Conservation (phyloP, 169 alveolate genomes). For the Babesia divergens region DNA sequence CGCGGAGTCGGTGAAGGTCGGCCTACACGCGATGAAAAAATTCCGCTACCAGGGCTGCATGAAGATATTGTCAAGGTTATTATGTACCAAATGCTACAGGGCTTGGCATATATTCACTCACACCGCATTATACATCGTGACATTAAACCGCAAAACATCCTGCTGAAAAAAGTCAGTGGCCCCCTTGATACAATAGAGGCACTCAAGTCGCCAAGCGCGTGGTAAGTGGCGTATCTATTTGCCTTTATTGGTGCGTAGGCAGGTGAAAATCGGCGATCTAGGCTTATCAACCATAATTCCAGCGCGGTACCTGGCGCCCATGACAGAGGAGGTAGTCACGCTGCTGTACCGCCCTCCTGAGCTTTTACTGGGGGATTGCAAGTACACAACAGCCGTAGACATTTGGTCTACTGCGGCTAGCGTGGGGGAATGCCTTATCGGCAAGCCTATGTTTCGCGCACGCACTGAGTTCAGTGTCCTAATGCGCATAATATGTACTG, state of each 20-base stretch:
- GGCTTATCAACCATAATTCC: conserved; percentile 72
- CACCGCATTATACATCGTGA: conserved; percentile 75
- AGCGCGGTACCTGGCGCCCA: conserved; percentile 65
- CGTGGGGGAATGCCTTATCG: conserved; percentile 82
- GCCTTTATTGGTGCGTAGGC: conserved; percentile 4
- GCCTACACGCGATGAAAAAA: conserved; percentile 5
- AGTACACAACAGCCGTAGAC: conserved; percentile 70
- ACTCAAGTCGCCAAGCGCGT: conserved; percentile 39
- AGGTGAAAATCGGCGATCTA: conserved; percentile 73
- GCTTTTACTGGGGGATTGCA: conserved; percentile 65
- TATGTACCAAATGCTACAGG: conserved; percentile 74
- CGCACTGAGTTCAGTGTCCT: conserved; percentile 80
- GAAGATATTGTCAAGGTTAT: conserved; percentile 74
- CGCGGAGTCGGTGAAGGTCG: background rate
- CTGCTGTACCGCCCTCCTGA: conserved; percentile 79
- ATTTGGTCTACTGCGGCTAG: conserved; percentile 78
- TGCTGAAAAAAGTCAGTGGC: conserved; percentile 62
- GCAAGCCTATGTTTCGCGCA: conserved; percentile 87
- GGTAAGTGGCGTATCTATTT: background rate
- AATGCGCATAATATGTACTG: conserved; percentile 76
- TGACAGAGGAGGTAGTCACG: conserved; percentile 77
- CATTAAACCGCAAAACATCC: conserved; percentile 77
- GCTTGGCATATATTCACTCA: conserved; percentile 68
- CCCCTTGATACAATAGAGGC: conserved; percentile 10
- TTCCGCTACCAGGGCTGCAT: conserved; percentile 70